Conservation (phyloP, 495 filamentous ascomycete genomes). For the Penicillium manginii region DNA sequence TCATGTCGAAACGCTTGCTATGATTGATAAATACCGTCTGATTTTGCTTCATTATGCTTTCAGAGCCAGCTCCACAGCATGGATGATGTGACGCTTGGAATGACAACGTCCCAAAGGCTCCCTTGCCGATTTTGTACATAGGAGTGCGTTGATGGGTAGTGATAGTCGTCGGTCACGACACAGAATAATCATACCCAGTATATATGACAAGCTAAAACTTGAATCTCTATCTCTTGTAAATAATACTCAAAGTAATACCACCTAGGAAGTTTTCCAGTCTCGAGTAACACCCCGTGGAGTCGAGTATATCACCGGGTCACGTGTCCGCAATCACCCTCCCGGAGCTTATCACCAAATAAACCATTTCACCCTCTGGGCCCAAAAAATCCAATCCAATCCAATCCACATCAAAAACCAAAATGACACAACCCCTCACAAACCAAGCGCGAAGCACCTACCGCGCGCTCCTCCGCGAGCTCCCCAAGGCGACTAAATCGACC, state of each 20-base stretch:
- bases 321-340: too few species aligned
- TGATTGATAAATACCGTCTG: conserved; percentile 30
- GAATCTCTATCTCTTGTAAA: not conserved
- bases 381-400: not conserved
- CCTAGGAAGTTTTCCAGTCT: too few species aligned
- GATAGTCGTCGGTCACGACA: conserved; percentile 10
- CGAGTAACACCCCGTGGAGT: too few species aligned
- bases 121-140: conserved; percentile 30
- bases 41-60: conserved; percentile 14
- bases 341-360: not conserved
- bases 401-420: conserved; percentile 19
- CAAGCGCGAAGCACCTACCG: conserved; percentile 83
- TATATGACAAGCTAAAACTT: conserved; percentile 6
- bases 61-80: conserved; percentile 14
- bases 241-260: not conserved
- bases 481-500: conserved; percentile 61
- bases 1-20: conserved; percentile 35
- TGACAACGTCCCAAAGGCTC: conserved; percentile 15
- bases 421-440: conserved; percentile 30
- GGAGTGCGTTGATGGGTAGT: conserved; percentile 19
- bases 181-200: conserved; percentile 19
- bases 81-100: conserved; percentile 22
- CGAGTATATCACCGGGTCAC: too few species aligned
- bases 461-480: conserved; percentile 87
- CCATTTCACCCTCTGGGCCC: not conserved